phyloP scores from a whole-genome alignment of 78 protist species.

The Paulinella micropora region DNA sequence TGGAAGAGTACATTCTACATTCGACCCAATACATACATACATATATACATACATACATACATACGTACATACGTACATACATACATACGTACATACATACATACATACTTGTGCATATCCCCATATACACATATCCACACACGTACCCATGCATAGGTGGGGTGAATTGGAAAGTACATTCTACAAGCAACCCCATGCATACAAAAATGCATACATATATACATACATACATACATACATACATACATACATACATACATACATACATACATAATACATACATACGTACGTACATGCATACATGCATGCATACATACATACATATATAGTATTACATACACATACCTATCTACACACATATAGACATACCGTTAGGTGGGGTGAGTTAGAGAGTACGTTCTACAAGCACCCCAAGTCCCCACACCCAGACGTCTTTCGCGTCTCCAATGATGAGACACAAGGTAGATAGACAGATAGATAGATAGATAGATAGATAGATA shows the following conservation, averaged over 20 bases:
- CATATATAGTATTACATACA: background rate
- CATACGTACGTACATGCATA: background rate
- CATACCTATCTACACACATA: background rate
- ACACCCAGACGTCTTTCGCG: conserved; percentile 29
- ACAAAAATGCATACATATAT: background rate
- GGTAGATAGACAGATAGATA: no score
- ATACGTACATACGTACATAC: background rate
- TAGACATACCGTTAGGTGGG: background rate
- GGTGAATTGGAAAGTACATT: no score
- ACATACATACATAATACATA: no score
- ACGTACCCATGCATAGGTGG: background rate
- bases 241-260: background rate
- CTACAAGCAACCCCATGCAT: no score
- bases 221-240: background rate
- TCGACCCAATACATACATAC: background rate
- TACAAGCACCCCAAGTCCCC: conserved; percentile 31
- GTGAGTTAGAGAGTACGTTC: conserved; percentile 18
- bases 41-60: background rate
- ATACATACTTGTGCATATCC: background rate
- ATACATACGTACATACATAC: background rate
- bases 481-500: no score
- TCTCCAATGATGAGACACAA: background rate
- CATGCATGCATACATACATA: background rate
- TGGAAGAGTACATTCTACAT: no score
- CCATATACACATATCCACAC: background rate